A percentile compares a stretch with the other conserved stretches of the same genome.
phyloP scores from a whole-genome alignment of 176 grass and related monocot species.

The maize (Zea mays) region Zm-B73-REFERENCE-NAM-5.0 NC_050097.1:238232501-238233000 shows the following conservation, averaged over 20 bases:
- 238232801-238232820: slow-evolving; percentile 55
- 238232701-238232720: slow-evolving; percentile 63
- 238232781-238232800: slow-evolving; percentile 54
- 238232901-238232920: neutral
- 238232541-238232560: slow-evolving; percentile 3
- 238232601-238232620: slow-evolving; percentile 61
- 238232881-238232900: slow-evolving; percentile 28
- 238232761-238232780: slow-evolving; percentile 41
- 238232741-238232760: slow-evolving; percentile 14
- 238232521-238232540: neutral
- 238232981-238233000: slow-evolving; percentile 64
- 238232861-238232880: slow-evolving; percentile 47
- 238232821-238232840: slow-evolving; percentile 50
- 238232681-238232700: slow-evolving; percentile 72
- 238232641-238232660: slow-evolving; percentile 78
- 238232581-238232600: slow-evolving; percentile 61
- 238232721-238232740: slow-evolving; percentile 42
- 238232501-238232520: neutral
- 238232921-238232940: slow-evolving; percentile 2
- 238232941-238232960: slow-evolving; percentile 20
- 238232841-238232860: slow-evolving; percentile 74
- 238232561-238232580: slow-evolving; percentile 70
- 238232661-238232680: slow-evolving; percentile 67
- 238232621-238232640: slow-evolving; percentile 78
- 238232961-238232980: slow-evolving; percentile 52